These are phyloP conservation scores for Aeminium ludgeri DNA, from an alignment of 495 filamentous ascomycete genomes.

Conservation along the genomic window DNA sequence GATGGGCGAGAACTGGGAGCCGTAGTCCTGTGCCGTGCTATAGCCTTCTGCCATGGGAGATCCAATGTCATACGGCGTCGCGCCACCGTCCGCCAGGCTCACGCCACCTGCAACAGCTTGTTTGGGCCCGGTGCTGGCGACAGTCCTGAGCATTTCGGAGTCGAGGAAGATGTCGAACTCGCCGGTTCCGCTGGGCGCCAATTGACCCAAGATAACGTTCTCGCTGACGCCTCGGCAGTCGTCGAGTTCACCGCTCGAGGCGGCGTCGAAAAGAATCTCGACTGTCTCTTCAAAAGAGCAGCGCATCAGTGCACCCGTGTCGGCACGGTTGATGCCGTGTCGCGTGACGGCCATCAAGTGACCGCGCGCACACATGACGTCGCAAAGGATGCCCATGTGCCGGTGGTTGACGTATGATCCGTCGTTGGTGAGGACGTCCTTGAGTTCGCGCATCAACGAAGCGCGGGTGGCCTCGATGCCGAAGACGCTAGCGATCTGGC, in stretches of 20 bases:
- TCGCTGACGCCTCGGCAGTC: constrained; percentile 96
- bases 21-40: constrained; percentile 52
- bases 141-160: constrained; percentile 84
- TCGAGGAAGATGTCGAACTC: constrained; percentile 86
- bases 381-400: constrained; percentile 86
- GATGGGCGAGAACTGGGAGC: constrained; percentile 81
- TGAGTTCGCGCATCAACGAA: constrained; percentile 73
- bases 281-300: constrained; percentile 99
- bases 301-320: constrained; percentile 96
- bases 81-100: constrained; percentile 40
- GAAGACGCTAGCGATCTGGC: constrained; percentile 81
- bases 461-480: constrained; percentile 88
- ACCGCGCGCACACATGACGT: constrained; percentile 94
- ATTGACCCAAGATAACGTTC: constrained; percentile 95
- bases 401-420: constrained; percentile 99
- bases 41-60: constrained; percentile 72
- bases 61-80: constrained; percentile 84
- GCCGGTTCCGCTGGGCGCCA: constrained; percentile 90
- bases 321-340: constrained; percentile 94
- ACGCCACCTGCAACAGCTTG: constrained; percentile 57
- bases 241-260: constrained; percentile 83
- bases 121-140: constrained; percentile 65
- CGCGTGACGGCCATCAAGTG: constrained; percentile 89
- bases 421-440: constrained; percentile 82
- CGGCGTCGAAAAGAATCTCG: constrained; percentile 90